Evolutionary conservation across 345 rosid species (phyloP).

Genomic region (Abelmoschus esculentus): DNA sequence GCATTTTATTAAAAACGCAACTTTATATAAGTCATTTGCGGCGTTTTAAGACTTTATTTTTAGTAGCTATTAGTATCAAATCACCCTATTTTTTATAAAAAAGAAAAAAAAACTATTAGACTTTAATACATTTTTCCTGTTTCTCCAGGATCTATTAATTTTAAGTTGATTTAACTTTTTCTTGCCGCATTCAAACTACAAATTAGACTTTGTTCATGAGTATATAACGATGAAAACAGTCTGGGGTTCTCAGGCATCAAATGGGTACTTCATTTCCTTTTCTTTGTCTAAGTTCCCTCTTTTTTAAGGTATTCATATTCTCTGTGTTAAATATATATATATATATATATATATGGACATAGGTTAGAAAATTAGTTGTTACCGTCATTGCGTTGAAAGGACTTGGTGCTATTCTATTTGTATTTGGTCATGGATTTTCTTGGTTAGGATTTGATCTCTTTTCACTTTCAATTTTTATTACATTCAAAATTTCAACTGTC

Average conservation of each 20-base stretch:
- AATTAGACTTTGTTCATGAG: conserved; percentile 34
- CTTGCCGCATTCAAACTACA: too few relatives aligned
- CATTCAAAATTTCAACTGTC: background rate
- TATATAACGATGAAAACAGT: conserved; percentile 59
- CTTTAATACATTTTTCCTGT: too few relatives aligned
- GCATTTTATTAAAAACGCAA: too few relatives aligned
- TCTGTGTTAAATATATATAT: too few relatives aligned
- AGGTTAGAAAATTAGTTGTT: conserved; percentile 49
- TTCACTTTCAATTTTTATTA: conserved; percentile 1
- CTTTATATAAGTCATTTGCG: too few relatives aligned
- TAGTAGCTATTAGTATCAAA: too few relatives aligned
- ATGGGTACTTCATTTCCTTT: conserved; percentile 64
- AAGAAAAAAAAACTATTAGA: too few relatives aligned
- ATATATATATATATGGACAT: background rate
- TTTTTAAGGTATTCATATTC: background rate
- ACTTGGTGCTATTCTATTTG: conserved; percentile 69
- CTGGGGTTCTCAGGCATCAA: conserved; percentile 84
- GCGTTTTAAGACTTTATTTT: too few relatives aligned
- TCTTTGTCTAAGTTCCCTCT: background rate
- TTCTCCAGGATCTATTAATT: too few relatives aligned
- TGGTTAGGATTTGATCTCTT: conserved; percentile 42
- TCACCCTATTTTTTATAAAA: too few relatives aligned
- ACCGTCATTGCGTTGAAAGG: conserved; percentile 46
- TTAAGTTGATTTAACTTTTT: too few relatives aligned
- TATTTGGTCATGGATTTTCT: conserved; percentile 55